Percentiles rank a stretch among this genome's conserved stretches.
Conservation (phyloP, 2,329 filamentous ascomycete species). For the Zymoseptoria pseudotritici region DNA sequence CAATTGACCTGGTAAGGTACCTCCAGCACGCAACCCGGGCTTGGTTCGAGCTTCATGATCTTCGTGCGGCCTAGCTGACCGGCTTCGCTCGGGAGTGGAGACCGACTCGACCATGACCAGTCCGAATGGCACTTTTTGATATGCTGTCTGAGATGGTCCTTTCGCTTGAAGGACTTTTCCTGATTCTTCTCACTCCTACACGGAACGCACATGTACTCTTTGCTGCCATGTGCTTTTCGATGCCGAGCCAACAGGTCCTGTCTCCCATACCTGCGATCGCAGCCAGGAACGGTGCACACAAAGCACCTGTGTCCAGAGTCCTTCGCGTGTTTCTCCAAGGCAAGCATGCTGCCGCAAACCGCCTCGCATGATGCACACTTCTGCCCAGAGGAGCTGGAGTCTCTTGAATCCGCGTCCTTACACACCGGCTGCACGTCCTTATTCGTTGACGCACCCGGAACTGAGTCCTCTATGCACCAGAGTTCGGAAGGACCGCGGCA, state of each 20-base stretch:
- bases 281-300: slow-evolving; percentile 3
- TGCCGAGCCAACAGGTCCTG: slow-evolving; percentile 7
- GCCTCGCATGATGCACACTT: background rate
- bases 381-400: background rate
- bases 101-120: background rate
- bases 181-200: background rate
- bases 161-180: slow-evolving; percentile 9
- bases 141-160: slow-evolving; percentile 10
- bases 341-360: slow-evolving; percentile 1
- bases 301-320: slow-evolving; percentile 5
- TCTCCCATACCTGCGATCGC: slow-evolving; percentile 6
- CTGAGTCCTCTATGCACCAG: background rate
- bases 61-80: background rate
- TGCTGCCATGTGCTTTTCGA: slow-evolving; percentile 1
- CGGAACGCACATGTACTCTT: slow-evolving; percentile 1
- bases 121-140: slow-evolving; percentile 4
- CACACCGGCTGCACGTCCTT: background rate
- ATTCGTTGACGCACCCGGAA: background rate
- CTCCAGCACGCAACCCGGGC: background rate
- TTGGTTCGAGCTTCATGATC: background rate
- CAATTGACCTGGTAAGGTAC: background rate
- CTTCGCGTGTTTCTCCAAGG: slow-evolving; percentile 11
- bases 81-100: background rate
- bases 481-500: background rate
- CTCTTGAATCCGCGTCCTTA: background rate